Evolutionary conservation across 164 flowering plant genomes (phyloP), one percentile per base, ranked within the genome.

Genomic region (Aristolochia fimbriata): DNA sequence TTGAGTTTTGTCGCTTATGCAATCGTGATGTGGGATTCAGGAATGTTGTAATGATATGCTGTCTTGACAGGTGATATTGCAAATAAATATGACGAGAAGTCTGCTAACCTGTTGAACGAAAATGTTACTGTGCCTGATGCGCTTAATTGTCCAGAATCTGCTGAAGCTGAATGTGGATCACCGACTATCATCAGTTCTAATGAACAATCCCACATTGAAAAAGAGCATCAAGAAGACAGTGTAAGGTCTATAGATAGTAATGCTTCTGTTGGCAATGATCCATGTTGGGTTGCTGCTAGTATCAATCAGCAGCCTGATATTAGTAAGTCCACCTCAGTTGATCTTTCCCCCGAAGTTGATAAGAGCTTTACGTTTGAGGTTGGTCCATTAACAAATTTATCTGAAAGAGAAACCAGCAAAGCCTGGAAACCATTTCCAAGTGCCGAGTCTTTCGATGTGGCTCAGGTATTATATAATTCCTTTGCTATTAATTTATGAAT

Each of bases 331-430:
- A 50, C 56, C 15, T 77, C 75, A 70, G 77, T 17, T 54, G 68
- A 60, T 57, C 75, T 59, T 66, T 57, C 71, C 12, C 52, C 74
- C 16, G 70, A 69, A 59, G 81, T 74, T 58, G 83, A 78, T 37
- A 79, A 43, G 22, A 80, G 74, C 65, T 84, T 84, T 61, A 80
- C 83, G 52, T 85, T 80, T 67, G 78, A 81, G 61, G 76, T 81
- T 45, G 66, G 69, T 63, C 63, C 88, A 61, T 56, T 65, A 60
- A 69, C 52, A 16, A 77, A 80, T 58, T 60, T 62, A 19, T 61
- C 87, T 66, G 68, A 65, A 62, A 75, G 22, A 54, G 78, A 65
- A 55, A 57, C 70, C 62, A 62, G 55, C 65, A 70, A 66, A 56
- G 77, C 67, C 41, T 73, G 72, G 77, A 71, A 75, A 63, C 76